Evolutionary conservation across 768 basidiomycete genomes (phyloP), one percentile per base, ranked within the genome.

Genomic region (Suillus ampliporus): DNA sequence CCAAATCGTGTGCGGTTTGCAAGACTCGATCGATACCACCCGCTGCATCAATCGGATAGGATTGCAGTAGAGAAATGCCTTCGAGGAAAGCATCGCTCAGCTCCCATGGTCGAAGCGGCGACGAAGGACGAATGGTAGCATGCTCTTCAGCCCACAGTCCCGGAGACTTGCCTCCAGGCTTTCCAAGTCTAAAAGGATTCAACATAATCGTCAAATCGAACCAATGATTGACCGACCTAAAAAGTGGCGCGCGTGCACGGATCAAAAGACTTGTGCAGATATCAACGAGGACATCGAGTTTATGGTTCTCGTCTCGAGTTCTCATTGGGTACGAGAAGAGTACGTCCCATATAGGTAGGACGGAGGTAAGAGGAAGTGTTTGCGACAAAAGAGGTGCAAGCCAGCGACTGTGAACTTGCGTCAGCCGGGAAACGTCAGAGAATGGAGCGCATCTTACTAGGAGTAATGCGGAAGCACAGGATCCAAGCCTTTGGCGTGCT

Each of bases 391-490:
- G 68, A 13, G 90, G 84, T 14, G 89, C 84, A 13, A 93, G 77
- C 91, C 91, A 94, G 50, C 86, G 89, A 74, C 91, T 92, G 35
- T 40, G 48, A 53, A 63, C 58, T 59, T 54, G 34, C 5, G 58
- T 57, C 9, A 64, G 52, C 21, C 41, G 13, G 17, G 21, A 26
- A 13, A 48, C 41, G 57, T 51, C 46, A 21, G 46, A 48, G 51
- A 8, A 23, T 57, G 60, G 57, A 43, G 43, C 50, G 48, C 21
- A 76, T 47, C 91, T 65, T 75, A 92, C 91, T 89, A 89, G 53
- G 91, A 91, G 73, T 91, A 93, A 76, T 93, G 90, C 3, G 91
- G 91, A 31, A 89, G 76, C 31, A 81, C 75, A 23, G 91, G 91
- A 69, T 90, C 88, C 9, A 94, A 77, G 2, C 90, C 88, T 65